Evolutionary conservation across 352 stramenopile genomes (phyloP), one percentile per base, ranked within the genome.

Genomic region (Thraustochytrium striatum): DNA sequence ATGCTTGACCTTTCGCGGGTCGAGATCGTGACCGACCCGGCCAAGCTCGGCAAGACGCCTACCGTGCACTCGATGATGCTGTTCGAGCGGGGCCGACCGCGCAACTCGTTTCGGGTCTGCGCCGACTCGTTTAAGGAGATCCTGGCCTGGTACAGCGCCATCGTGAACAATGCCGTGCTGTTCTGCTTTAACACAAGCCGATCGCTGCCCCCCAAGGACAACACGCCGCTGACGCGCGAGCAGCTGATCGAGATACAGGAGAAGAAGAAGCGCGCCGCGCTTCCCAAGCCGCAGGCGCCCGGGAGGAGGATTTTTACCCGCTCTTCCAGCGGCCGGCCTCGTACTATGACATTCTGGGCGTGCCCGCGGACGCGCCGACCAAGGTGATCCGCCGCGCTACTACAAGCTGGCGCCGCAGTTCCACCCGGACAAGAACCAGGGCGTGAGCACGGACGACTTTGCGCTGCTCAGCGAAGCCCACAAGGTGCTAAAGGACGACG

Each of bases 341-440:
- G 0, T 32, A 80, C 36, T 80, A 80, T 25, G 70, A 80, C 25
- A 70, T 80, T 73, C 36, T 80, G 16, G 36, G 58, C 47, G 70
- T 80, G 8, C 2, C 72, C 28, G 33, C 70, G 3, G 30, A 19
- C 11, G 70, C 58, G n/a, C 33, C 8, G 16, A 9, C 32, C 28
- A 73, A 59, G 55, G 53, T 33, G 7, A 69, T 80, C 30, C 55
- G 58, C 28, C 79, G 58, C 53, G 50, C n/a, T 80, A 59, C 58
- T 72, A 70, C 41, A 80, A 80, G 50, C 41, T 80, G 21, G 70
- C 70, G 8, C 35, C 58, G 3, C 36, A 5, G 5, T 73, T 80
- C 19, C 70, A 80, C 58, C 70, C 70, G 0, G 70, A 80, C 47
- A 80, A 80, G 47, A 72, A 69, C 39, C 55, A 32, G 36, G 57